Evolutionary conservation across 2,329 filamentous ascomycete genomes (phyloP).

Genomic region (Polytolypa hystricis): DNA sequence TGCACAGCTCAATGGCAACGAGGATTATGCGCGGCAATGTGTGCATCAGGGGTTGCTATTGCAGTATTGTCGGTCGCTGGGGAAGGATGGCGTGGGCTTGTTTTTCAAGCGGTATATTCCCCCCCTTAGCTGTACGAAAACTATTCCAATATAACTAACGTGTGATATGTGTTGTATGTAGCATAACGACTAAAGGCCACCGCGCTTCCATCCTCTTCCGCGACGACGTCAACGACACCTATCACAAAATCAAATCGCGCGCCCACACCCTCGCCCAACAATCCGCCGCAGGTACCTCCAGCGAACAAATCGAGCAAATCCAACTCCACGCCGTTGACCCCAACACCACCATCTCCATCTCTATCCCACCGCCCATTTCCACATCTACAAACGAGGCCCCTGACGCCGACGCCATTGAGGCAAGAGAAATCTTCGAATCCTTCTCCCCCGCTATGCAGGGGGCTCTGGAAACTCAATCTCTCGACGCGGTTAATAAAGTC

Average conservation of each 20-base stretch:
- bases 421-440: conserved; percentile 65
- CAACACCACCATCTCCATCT: conserved; percentile 81
- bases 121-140: no score
- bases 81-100: conserved; percentile 72
- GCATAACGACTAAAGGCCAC: conserved; percentile 76
- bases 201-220: conserved; percentile 83
- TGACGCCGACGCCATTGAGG: conserved; percentile 50
- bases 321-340: conserved; percentile 95
- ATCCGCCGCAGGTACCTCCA: conserved; percentile 39
- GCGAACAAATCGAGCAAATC: conserved; percentile 92
- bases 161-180: no score
- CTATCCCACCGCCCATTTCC: conserved; percentile 58
- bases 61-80: conserved; percentile 88
- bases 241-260: conserved; percentile 66
- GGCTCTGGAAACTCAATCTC: conserved; percentile 74
- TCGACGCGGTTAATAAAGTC: conserved; percentile 83
- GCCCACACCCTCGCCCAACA: conserved; percentile 61
- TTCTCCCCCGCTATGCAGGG: conserved; percentile 73
- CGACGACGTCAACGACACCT: conserved; percentile 86
- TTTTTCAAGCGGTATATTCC: conserved; percentile 76
- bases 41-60: conserved; percentile 87
- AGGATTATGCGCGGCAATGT: conserved; percentile 69
- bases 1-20: conserved; percentile 62
- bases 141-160: no score
- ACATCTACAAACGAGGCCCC: conserved; percentile 52